A percentile compares a stretch with the other conserved stretches of the same genome.
Conservation (phyloP, 2,329 filamentous ascomycete genomes). For the Rosellinia necatrix region DNA sequence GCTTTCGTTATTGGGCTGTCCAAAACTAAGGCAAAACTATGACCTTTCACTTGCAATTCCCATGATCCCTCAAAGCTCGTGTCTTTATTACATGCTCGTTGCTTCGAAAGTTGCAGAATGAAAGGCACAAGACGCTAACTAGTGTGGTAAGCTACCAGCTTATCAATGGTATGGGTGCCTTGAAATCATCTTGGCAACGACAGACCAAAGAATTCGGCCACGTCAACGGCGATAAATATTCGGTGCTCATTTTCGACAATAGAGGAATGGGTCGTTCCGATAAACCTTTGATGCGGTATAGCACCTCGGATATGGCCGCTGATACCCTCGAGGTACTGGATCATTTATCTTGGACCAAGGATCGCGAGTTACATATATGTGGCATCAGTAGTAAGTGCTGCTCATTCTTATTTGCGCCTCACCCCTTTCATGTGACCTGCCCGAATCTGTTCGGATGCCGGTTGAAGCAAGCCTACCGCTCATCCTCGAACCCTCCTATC, state of each 20-base stretch:
- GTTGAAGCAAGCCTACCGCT: too few species aligned
- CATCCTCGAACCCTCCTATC: too few species aligned
- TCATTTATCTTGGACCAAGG: slow-evolving; percentile 67
- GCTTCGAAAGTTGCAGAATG: neutral
- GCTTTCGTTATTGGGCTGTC: too few species aligned
- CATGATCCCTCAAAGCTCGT: too few species aligned
- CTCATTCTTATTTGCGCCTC: too few species aligned
- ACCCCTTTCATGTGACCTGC: too few species aligned
- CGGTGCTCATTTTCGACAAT: slow-evolving; percentile 80
- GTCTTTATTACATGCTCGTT: too few species aligned
- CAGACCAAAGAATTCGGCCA: slow-evolving; percentile 85
- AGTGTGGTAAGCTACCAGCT: slow-evolving; percentile 54
- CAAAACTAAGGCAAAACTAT: neutral
- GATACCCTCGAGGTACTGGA: slow-evolving; percentile 71
- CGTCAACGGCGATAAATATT: slow-evolving; percentile 67
- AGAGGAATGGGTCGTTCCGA: slow-evolving; percentile 81
- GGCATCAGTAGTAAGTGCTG: slow-evolving; percentile 65
- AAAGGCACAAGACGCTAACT: slow-evolving; percentile 2
- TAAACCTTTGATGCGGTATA: slow-evolving; percentile 78
- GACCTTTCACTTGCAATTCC: neutral
- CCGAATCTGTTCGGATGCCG: too few species aligned
- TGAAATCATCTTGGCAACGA: slow-evolving; percentile 74
- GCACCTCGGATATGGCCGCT: slow-evolving; percentile 81
- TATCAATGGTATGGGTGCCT: slow-evolving; percentile 79
- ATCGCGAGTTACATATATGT: slow-evolving; percentile 64